Percentiles rank a stretch among this genome's conserved stretches.
Evolutionary conservation across 2,329 filamentous ascomycete genomes (phyloP).

Genomic region (Albophoma yamanashiensis): DNA sequence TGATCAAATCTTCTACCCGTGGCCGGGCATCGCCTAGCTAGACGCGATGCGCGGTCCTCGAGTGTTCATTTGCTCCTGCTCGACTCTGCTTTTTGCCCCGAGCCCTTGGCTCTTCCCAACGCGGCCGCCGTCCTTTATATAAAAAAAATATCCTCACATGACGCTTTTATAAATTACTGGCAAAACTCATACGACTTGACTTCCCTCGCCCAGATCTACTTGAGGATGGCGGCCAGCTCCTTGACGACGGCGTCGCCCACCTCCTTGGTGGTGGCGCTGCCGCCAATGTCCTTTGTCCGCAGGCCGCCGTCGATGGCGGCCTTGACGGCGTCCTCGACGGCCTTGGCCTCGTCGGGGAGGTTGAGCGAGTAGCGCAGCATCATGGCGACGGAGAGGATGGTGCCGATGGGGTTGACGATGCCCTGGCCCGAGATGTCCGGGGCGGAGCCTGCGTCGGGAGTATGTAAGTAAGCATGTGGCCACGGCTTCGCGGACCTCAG

Average conservation of each 20-base stretch:
- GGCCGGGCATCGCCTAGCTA: not conserved
- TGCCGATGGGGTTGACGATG: conserved; percentile 76
- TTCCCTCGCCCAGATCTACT: conserved; percentile 9
- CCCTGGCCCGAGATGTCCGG: conserved; percentile 89
- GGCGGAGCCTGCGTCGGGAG: conserved; percentile 71
- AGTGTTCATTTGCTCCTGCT: not conserved
- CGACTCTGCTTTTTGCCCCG: not conserved
- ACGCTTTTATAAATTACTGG: not conserved
- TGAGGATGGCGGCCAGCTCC: conserved; percentile 61
- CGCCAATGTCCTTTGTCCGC: conserved; percentile 77
- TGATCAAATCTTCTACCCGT: not conserved
- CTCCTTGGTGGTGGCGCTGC: conserved; percentile 58
- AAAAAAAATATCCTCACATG: not conserved
- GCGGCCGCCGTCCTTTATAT: not conserved
- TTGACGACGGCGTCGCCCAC: conserved; percentile 66
- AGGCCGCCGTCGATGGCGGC: conserved; percentile 69
- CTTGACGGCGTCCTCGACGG: conserved; percentile 73
- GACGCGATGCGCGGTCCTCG: not conserved
- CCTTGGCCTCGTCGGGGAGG: conserved; percentile 63
- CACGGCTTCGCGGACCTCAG: not conserved
- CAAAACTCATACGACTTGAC: too few relatives aligned
- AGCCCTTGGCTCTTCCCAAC: not conserved
- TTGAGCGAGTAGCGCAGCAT: conserved; percentile 89
- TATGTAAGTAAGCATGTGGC: conserved; percentile 1
- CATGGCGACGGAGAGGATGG: conserved; percentile 86